Evolutionary conservation across 108 stramenopile species (phyloP).

Genomic region (Nitzschia sp.): DNA sequence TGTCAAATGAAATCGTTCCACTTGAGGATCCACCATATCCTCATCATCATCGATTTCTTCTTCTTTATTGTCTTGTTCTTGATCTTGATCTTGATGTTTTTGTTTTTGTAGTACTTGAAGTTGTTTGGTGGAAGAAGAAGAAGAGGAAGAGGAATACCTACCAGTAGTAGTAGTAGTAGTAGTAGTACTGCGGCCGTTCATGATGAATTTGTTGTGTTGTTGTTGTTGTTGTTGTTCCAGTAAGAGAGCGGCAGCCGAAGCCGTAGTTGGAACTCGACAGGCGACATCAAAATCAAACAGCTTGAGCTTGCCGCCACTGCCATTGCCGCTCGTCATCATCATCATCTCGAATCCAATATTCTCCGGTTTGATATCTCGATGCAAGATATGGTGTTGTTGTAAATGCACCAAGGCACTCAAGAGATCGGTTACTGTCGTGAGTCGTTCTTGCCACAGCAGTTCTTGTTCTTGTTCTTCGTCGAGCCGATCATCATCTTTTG

Average conservation of each 20-base stretch:
- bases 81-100: no score
- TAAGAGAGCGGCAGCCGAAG: background rate
- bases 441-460: background rate
- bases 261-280: constrained; percentile 7
- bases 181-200: background rate
- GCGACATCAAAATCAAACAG: constrained; percentile 29
- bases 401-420: constrained; percentile 27
- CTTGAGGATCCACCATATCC: background rate
- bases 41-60: background rate
- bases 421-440: background rate
- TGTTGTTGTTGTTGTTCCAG: background rate
- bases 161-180: background rate
- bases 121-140: no score
- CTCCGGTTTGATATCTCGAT: constrained; percentile 36
- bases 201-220: no score
- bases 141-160: no score
- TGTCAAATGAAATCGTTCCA: background rate
- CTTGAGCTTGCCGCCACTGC: constrained; percentile 6
- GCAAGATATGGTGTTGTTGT: constrained; percentile 21
- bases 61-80: background rate
- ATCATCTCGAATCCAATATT: constrained; percentile 20
- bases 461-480: background rate
- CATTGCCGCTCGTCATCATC: no score
- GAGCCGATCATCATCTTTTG: background rate
- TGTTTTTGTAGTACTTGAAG: no score